phyloP scores from a whole-genome alignment of 208 protist species.

The Crithidia mellificae region DNA sequence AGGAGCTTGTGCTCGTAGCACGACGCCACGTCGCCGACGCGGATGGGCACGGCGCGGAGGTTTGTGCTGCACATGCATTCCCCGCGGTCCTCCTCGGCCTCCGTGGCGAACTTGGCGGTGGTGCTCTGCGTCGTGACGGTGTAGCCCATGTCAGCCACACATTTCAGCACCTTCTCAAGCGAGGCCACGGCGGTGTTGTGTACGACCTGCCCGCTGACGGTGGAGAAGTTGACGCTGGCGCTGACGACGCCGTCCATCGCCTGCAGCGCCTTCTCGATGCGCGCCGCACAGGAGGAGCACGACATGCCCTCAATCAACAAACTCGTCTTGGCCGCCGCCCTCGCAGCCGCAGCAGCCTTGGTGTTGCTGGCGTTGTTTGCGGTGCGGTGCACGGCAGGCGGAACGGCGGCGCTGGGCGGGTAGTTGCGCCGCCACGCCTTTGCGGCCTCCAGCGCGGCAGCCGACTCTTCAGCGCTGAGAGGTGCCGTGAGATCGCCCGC shows the following conservation, averaged over 20 bases:
- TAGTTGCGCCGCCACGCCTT: neutral
- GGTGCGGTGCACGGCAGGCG: neutral
- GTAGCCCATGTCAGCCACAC: slow-evolving; percentile 39
- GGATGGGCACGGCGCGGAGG: slow-evolving; percentile 21
- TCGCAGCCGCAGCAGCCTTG: neutral
- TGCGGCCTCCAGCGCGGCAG: neutral
- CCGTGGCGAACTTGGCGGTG: slow-evolving; percentile 14
- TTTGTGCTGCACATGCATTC: slow-evolving; percentile 35
- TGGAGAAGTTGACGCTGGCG: slow-evolving; percentile 81
- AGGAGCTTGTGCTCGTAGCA: slow-evolving; percentile 39
- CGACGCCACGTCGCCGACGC: slow-evolving; percentile 16
- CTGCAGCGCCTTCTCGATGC: slow-evolving; percentile 70
- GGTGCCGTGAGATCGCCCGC: neutral
- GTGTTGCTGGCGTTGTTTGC: neutral
- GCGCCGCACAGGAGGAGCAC: slow-evolving; percentile 90
- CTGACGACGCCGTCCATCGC: slow-evolving; percentile 46
- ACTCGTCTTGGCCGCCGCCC: slow-evolving; percentile 15
- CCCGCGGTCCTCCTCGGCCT: slow-evolving; percentile 20
- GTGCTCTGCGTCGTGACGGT: slow-evolving; percentile 33
- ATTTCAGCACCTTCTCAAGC: slow-evolving; percentile 29
- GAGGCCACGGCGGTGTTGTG: slow-evolving; percentile 38
- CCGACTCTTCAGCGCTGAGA: neutral
- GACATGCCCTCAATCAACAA: slow-evolving; percentile 91
- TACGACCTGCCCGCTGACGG: slow-evolving; percentile 45
- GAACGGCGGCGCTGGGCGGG: neutral